phyloP scores from a whole-genome alignment of 176 grass and related monocot species.

The Elaeis guineensis region DNA sequence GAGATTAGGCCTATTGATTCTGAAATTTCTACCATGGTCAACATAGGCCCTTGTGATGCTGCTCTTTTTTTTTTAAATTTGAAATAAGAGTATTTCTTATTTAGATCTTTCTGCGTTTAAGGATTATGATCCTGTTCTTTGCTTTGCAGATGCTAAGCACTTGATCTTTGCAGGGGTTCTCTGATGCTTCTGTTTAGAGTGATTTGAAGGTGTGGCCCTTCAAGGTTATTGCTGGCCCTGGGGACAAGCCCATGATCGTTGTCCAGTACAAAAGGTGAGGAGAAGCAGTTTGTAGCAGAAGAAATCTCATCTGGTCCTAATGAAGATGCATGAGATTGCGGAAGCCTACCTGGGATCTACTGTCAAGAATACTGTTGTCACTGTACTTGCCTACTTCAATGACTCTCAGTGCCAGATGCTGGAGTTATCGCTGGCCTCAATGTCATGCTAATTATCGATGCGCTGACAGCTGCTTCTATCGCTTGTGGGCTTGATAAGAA shows the following conservation, averaged over 20 bases:
- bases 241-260: slow-evolving; percentile 9
- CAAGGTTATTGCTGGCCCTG: slow-evolving; percentile 7
- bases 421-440: slow-evolving; percentile 11
- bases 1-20: too few species aligned
- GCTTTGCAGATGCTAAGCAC: slow-evolving; percentile 1
- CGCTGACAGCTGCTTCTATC: slow-evolving; percentile 11
- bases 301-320: slow-evolving; percentile 8
- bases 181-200: slow-evolving; percentile 1
- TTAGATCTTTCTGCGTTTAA: too few species aligned
- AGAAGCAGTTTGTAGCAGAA: slow-evolving; percentile 3
- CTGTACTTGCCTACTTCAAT: slow-evolving; percentile 10
- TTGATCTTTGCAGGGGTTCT: slow-evolving; percentile 4
- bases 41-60: too few species aligned
- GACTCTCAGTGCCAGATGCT: slow-evolving; percentile 5
- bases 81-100: too few species aligned
- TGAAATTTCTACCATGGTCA: too few species aligned
- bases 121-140: too few species aligned
- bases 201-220: slow-evolving; percentile 12
- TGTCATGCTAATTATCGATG: slow-evolving; percentile 14
- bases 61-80: too few species aligned
- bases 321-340: slow-evolving; percentile 4
- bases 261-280: slow-evolving; percentile 8
- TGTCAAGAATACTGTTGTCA: slow-evolving; percentile 13
- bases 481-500: slow-evolving; percentile 14
- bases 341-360: slow-evolving; percentile 6